A percentile compares a stretch with the other conserved stretches of the same genome.
These are phyloP conservation scores for Trapa incisa DNA, from an alignment of 345 rosid species.

Conservation along the genomic window DNA sequence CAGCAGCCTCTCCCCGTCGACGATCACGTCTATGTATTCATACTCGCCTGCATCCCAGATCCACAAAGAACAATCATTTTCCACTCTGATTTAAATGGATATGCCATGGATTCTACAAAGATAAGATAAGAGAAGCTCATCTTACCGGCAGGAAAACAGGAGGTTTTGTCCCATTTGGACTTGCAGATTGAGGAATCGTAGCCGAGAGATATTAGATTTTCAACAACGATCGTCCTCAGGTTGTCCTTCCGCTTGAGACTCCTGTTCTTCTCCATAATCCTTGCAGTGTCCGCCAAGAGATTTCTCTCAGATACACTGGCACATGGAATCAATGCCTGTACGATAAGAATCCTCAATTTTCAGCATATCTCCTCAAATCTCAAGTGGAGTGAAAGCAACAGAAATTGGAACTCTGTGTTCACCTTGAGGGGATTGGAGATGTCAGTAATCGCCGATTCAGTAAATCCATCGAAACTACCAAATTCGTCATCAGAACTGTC, in stretches of 20 bases:
- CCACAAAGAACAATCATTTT: background rate
- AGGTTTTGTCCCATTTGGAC: slow-evolving; percentile 82
- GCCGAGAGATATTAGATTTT: slow-evolving; percentile 44
- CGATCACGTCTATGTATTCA: slow-evolving; percentile 76
- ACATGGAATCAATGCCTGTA: slow-evolving; percentile 69
- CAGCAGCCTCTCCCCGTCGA: slow-evolving; percentile 45
- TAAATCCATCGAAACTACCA: slow-evolving; percentile 38
- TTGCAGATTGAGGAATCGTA: slow-evolving; percentile 76
- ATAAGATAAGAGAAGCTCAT: no score
- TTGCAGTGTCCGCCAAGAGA: slow-evolving; percentile 65
- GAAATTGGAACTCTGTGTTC: background rate
- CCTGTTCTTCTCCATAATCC: slow-evolving; percentile 72
- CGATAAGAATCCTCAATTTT: background rate
- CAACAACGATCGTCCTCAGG: slow-evolving; percentile 49
- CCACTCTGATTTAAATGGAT: background rate
- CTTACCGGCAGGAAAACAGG: slow-evolving; percentile 67
- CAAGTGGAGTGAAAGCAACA: no score
- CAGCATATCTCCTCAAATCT: background rate
- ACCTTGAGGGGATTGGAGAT: slow-evolving; percentile 67
- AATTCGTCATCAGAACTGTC: slow-evolving; percentile 80
- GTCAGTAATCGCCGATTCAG: slow-evolving; percentile 31
- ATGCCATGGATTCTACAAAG: background rate
- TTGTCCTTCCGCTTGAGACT: slow-evolving; percentile 56
- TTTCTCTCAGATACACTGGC: slow-evolving; percentile 59
- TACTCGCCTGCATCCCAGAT: slow-evolving; percentile 53